Base-by-base conservation (phyloP, 768 basidiomycete species). In the Mycena leptocephala region DNA sequence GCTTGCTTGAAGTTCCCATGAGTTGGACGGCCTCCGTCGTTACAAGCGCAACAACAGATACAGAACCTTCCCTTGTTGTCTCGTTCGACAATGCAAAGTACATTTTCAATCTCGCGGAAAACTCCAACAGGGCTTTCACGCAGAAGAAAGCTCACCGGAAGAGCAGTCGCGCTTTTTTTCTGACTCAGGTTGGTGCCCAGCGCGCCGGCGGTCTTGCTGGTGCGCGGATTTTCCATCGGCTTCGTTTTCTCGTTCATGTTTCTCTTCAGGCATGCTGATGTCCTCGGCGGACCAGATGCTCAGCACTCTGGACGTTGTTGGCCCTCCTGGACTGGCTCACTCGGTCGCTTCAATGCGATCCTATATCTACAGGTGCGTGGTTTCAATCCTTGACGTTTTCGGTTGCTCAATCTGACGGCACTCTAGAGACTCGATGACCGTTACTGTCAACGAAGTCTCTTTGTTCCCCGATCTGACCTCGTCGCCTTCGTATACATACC, bases 101-200 rank as follows among this genome's bases (percentile, higher is more conserved):
- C 79, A 88, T 97, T 46, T 96, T 99, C 89, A 97, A 97, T 84
- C 92, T 89, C 24, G 94, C 95, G 10, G 97, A 98, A 84, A 94
- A 94, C 73, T 92, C 94, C 2, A 93, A 92, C 53, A 87, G 97
- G 41, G 86, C 94, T 0, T 95, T 94, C 81, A 84, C 93, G 20
- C 94, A 97, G 85, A 92, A 92, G 73, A 87, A 86, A 76, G 86
- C 89, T 56, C 91, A 91, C 62, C 91, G 95, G 89, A 92, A 89
- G 81, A 94, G 91, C 78, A 88, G 94, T 6, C 89, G 88, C 43
- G 93, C 89, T 1, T 72, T 98, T 11, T 97, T 98, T 84, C 85
- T 97, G 76, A 95, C 93, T 1, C 90, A 92, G 53, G 85, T 92
- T 0, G 88, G 89, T 32, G 89, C 92, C 18, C 90, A 94, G 72